Evolutionary conservation across 2,329 filamentous ascomycete genomes (phyloP), one percentile per base, ranked within the genome.

Genomic region (Claviceps humidiphila): DNA sequence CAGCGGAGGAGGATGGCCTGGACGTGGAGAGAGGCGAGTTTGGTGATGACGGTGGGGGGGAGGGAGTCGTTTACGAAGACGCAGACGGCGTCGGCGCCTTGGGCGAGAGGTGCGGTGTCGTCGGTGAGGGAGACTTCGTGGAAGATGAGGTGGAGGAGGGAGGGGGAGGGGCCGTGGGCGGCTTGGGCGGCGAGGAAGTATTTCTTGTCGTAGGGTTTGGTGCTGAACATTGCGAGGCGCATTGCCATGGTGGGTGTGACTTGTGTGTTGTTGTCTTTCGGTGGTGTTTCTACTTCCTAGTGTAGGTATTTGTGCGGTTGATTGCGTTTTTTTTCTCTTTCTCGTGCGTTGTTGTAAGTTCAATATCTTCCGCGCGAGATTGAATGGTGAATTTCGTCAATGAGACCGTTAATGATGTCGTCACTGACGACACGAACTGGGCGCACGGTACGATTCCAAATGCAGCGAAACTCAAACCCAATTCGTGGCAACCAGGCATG

Each of bases 41-140:
- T 66, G 20, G 69, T 63, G 44, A 85, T 70, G 41, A 84, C 77
- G 1, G 66, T 60, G 5, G 65, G 71, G 51, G 72, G 67, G 20
- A 84, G 68, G 4, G 66, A 65, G 66, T 86, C 82, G 64, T 85
- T 86, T 62, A 85, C 82, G 59, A 86, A 86, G 59, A 79, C 77
- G 66, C 82, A 85, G 48, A 86, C 72, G 52, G 81, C 82, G 43
- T 74, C 67, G 53, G 74, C 71, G 39, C 70, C 74, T 1, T 66
- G 60, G 2, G 77, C 76, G 6, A 85, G 72, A 1, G 73, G 58
- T 2, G 73, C 78, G 0, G 81, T 86, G 46, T 80, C 74, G 30
- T 69, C 57, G 42, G 68, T 71, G 9, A 85, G 74, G 3, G 76
- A 60, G 54, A 81, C 78, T 46, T 80, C 73, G 65, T 84, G 79